phyloP scores from a whole-genome alignment of 352 stramenopile genomes.

The Globisporangium sylvaticum region DNA sequence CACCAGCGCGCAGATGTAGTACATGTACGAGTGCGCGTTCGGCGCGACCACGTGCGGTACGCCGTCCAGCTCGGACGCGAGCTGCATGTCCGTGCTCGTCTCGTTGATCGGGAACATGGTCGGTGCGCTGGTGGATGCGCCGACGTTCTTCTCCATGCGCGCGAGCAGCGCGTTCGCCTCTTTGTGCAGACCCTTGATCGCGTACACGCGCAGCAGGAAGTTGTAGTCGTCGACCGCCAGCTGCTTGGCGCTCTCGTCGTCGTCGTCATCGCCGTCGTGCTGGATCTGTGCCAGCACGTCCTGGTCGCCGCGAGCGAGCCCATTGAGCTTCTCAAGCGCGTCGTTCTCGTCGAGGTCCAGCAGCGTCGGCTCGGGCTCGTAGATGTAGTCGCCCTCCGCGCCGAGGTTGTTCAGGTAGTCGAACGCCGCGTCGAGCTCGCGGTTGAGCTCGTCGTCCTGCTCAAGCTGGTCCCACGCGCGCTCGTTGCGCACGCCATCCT shows the following conservation, averaged over 20 bases:
- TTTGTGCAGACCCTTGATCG: conserved; percentile 50
- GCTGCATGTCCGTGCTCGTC: conserved; percentile 25
- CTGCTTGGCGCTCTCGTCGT: conserved; percentile 17
- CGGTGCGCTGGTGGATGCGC: conserved; percentile 1
- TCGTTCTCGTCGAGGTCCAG: conserved; percentile 59
- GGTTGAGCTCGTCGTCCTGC: conserved; percentile 49
- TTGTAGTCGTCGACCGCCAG: conserved; percentile 71
- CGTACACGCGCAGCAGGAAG: conserved; percentile 70
- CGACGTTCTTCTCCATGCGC: conserved; percentile 69
- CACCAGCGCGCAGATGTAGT: conserved; percentile 65
- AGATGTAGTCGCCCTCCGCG: conserved; percentile 60
- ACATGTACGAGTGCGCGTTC: conserved; percentile 68
- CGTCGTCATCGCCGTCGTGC: conserved; percentile 20
- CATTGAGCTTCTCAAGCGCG: conserved; percentile 65
- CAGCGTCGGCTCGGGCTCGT: conserved; percentile 57
- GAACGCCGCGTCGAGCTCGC: conserved; percentile 64
- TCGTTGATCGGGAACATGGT: conserved; percentile 16
- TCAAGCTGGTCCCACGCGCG: conserved; percentile 53
- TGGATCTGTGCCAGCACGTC: conserved; percentile 42
- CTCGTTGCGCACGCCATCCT: conserved; percentile 42
- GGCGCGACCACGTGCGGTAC: conserved; percentile 49
- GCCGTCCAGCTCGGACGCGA: conserved; percentile 37
- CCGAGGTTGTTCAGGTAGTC: conserved; percentile 70
- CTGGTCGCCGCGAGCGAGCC: conserved; percentile 40
- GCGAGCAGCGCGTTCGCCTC: conserved; percentile 68